Conservation (phyloP, 2,329 filamentous ascomycete species). For the Chalaropsis ovoidea region DNA sequence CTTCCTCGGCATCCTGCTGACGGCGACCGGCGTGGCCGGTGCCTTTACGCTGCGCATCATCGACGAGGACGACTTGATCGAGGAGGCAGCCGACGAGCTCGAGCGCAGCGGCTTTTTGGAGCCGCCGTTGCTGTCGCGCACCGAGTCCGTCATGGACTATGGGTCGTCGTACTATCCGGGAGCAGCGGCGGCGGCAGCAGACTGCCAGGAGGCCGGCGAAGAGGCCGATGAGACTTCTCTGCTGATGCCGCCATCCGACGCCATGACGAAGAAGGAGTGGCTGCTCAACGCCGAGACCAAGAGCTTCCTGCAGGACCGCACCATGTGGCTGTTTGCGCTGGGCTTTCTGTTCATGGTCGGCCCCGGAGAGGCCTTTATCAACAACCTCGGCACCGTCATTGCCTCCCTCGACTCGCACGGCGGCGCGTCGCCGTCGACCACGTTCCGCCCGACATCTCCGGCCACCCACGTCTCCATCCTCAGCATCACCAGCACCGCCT, state of each 20-base stretch:
- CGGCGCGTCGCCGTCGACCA: constrained; percentile 25
- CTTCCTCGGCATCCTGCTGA: constrained; percentile 65
- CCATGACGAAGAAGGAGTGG: constrained; percentile 55
- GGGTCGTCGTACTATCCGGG: constrained; percentile 44
- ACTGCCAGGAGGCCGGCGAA: constrained; percentile 27
- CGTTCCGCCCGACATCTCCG: constrained; percentile 44
- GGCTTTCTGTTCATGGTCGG: constrained; percentile 91
- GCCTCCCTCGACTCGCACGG: constrained; percentile 52
- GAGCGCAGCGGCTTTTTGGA: constrained; percentile 76
- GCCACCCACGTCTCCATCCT: constrained; percentile 90
- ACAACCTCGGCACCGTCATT: constrained; percentile 91
- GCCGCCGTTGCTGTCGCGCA: constrained; percentile 56
- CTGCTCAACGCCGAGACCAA: constrained; percentile 84
- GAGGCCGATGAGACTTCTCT: constrained; percentile 33
- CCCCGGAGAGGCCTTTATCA: constrained; percentile 95
- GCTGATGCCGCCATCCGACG: not conserved
- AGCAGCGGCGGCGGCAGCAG: constrained; percentile 29
- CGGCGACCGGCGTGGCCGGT: constrained; percentile 61
- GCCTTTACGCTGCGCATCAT: constrained; percentile 66
- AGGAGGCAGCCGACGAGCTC: constrained; percentile 81
- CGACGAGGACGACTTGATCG: constrained; percentile 77
- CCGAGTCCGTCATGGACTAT: constrained; percentile 44
- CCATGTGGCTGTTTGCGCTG: constrained; percentile 89
- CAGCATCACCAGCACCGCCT: constrained; percentile 79
- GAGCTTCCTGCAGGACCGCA: constrained; percentile 72